phyloP scores from a whole-genome alignment of 202 grass and related monocot genomes.

The Schoenoplectus tabernaemontani region DNA sequence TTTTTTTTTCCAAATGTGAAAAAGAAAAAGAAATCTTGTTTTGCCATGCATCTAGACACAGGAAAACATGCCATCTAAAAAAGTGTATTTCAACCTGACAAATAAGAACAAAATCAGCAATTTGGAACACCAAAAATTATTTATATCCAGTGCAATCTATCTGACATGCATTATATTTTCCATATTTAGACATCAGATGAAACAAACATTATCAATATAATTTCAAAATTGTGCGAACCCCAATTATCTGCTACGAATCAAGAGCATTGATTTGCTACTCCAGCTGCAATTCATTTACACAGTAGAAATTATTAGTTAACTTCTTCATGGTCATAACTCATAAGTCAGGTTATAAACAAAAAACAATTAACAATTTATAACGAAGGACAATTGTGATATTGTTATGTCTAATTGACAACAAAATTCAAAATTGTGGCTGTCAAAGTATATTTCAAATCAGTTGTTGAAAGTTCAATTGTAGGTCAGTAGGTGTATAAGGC shows the following conservation, averaged over 20 bases:
- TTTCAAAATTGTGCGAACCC: not conserved
- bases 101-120: not conserved
- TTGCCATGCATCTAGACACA: not conserved
- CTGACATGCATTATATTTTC: conserved; percentile 1
- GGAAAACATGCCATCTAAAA: not conserved
- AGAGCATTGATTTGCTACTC: conserved; percentile 61
- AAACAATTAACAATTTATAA: not conserved
- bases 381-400: not conserved
- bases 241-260: conserved; percentile 24
- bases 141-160: not conserved
- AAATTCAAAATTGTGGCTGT: not conserved
- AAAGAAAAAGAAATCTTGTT: not conserved
- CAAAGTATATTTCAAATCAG: no score
- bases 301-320: not conserved
- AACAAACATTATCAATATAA: not conserved
- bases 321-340: not conserved
- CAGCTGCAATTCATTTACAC: conserved; percentile 45
- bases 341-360: not conserved
- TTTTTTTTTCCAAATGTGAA: not conserved
- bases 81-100: not conserved
- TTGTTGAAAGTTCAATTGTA: no score
- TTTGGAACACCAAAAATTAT: not conserved
- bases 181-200: not conserved
- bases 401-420: not conserved
- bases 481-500: no score